phyloP scores from a whole-genome alignment of 2,329 filamentous ascomycete genomes.

The Fusarium keratoplasticum region DNA sequence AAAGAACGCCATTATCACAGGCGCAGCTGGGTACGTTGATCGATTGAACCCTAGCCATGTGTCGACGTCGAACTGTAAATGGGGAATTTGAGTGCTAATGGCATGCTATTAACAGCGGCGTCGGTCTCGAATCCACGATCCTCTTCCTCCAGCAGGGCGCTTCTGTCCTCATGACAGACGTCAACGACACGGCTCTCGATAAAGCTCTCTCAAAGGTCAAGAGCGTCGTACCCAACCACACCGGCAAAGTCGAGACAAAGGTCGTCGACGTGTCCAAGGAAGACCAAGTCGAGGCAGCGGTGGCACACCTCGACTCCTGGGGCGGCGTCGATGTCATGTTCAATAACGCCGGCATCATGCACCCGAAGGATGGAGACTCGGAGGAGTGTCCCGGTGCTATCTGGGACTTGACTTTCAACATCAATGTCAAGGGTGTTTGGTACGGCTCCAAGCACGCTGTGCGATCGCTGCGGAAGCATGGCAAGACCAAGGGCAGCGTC shows the following conservation, averaged over 20 bases:
- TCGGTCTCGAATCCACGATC: neutral
- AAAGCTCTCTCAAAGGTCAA: conserved; percentile 68
- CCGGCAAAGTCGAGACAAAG: conserved; percentile 17
- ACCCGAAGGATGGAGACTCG: conserved; percentile 81
- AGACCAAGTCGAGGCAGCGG: conserved; percentile 75
- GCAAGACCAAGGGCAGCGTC: conserved; percentile 77
- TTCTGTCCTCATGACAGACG: neutral
- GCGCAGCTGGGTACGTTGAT: conserved; percentile 79
- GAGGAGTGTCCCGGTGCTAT: conserved; percentile 85
- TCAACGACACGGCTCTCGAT: neutral
- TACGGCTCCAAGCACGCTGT: conserved; percentile 92
- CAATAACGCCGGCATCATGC: conserved; percentile 98
- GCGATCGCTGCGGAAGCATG: conserved; percentile 78
- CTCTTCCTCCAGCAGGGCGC: neutral
- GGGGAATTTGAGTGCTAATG: neutral
- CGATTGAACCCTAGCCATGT: neutral
- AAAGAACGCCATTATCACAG: conserved; percentile 79
- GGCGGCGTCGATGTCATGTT: conserved; percentile 91
- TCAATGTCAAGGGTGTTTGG: conserved; percentile 98
- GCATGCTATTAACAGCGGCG: neutral
- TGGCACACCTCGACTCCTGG: conserved; percentile 82
- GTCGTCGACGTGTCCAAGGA: conserved; percentile 85
- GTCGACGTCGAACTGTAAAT: neutral
- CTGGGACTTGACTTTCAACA: conserved; percentile 91
- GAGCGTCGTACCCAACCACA: conserved; percentile 68